Conservation (phyloP, 2,329 filamentous ascomycete genomes). For the Monilinia laxa region DNA sequence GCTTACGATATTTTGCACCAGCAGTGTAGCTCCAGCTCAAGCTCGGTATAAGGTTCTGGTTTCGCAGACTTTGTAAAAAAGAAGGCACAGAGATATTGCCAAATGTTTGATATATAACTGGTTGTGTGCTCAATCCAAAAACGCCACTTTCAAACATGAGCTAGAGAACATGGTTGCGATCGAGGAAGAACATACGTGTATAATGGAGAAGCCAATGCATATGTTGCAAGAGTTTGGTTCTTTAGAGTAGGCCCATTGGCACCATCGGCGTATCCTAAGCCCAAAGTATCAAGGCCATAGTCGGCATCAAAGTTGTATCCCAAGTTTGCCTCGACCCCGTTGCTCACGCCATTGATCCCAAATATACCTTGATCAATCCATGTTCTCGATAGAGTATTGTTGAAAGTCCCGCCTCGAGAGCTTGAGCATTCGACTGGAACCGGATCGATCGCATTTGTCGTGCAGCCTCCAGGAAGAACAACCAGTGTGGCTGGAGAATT, state of each 20-base stretch:
- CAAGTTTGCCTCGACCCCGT: conserved; percentile 36
- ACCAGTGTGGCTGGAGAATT: conserved; percentile 43
- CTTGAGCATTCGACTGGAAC: conserved; percentile 42
- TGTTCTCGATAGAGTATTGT: conserved; percentile 40
- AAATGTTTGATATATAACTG: conserved; percentile 42
- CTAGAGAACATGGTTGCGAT: neutral
- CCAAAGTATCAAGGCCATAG: conserved; percentile 30
- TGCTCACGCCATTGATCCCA: conserved; percentile 41
- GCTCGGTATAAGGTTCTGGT: conserved; percentile 41
- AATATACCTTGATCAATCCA: conserved; percentile 41
- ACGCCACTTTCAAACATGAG: conserved; percentile 39
- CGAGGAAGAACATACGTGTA: conserved; percentile 40
- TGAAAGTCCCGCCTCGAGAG: conserved; percentile 42
- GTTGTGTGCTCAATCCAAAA: conserved; percentile 43
- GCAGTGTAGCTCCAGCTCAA: conserved; percentile 46
- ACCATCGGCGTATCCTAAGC: conserved; percentile 30
- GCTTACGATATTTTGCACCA: conserved; percentile 44
- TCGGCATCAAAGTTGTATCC: conserved; percentile 26
- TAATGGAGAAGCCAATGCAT: conserved; percentile 41
- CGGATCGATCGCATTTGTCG: conserved; percentile 37
- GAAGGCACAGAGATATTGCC: conserved; percentile 41
- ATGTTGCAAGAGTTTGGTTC: conserved; percentile 30
- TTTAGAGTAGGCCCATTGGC: conserved; percentile 30
- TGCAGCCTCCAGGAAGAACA: conserved; percentile 40
- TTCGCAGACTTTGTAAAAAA: conserved; percentile 42